A percentile compares a stretch with the other conserved stretches of the same genome.
These are phyloP conservation scores for Kingdonia uniflora DNA, from an alignment of 164 flowering plant species.

Conservation along the genomic window DNA sequence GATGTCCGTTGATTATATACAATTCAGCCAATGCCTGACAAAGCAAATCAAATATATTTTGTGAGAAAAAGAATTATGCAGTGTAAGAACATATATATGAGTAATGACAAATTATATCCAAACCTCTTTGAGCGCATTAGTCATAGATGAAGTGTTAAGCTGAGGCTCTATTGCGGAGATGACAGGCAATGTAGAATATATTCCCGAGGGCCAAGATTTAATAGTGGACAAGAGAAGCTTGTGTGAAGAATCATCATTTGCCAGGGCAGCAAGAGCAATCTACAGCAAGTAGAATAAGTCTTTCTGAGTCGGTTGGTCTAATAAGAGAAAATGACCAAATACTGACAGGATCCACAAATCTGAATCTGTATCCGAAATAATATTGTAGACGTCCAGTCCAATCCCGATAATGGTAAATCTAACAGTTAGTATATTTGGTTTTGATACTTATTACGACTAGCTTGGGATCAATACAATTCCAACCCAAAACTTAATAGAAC, in stretches of 20 bases:
- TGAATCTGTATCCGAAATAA: too few relatives aligned
- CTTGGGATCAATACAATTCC: too few relatives aligned
- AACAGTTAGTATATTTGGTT: not conserved
- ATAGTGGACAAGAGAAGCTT: slow-evolving; percentile 73
- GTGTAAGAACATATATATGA: not conserved
- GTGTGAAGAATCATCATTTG: slow-evolving; percentile 82
- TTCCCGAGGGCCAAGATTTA: slow-evolving; percentile 79
- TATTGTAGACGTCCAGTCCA: too few relatives aligned
- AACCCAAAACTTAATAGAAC: too few relatives aligned
- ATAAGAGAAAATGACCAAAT: too few relatives aligned
- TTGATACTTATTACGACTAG: too few relatives aligned
- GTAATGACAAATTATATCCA: not conserved
- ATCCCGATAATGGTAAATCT: not conserved
- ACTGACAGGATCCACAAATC: too few relatives aligned
- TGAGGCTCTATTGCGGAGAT: slow-evolving; percentile 94
- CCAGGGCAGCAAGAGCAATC: slow-evolving; percentile 93
- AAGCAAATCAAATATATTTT: slow-evolving; percentile 5
- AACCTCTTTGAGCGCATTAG: slow-evolving; percentile 89
- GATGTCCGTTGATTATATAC: slow-evolving; percentile 73
- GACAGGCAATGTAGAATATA: slow-evolving; percentile 80
- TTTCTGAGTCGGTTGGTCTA: not conserved
- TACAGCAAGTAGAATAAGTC: slow-evolving; percentile 18
- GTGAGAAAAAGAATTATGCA: not conserved
- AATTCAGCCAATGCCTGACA: slow-evolving; percentile 87
- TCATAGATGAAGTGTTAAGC: slow-evolving; percentile 77